These are phyloP conservation scores for Penicillium sp. DNA, from an alignment of 2,329 filamentous ascomycete species.

Conservation along the genomic window DNA sequence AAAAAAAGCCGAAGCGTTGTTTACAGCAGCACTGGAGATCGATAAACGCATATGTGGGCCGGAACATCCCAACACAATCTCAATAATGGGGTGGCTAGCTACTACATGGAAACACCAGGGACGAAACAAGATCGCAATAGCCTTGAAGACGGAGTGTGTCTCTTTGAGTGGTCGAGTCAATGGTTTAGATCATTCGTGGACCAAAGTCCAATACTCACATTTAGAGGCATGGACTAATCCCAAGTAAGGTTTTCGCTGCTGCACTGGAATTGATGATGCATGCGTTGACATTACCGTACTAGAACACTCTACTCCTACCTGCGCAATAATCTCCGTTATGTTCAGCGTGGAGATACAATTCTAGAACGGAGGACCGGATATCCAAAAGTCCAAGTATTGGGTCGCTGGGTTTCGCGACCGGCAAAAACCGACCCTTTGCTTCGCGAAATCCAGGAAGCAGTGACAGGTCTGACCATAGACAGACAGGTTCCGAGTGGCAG, in stretches of 20 bases:
- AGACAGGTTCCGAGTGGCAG: neutral
- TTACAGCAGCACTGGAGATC: neutral
- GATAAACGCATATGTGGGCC: neutral
- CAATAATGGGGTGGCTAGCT: neutral
- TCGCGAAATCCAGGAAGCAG: conserved; percentile 8
- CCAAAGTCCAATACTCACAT: neutral
- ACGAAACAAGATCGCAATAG: neutral
- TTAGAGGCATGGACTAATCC: conserved; percentile 2
- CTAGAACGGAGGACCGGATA: neutral
- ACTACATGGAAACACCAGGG: neutral
- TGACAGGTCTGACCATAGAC: neutral
- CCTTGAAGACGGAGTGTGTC: conserved; percentile 1
- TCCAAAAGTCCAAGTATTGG: conserved; percentile 1
- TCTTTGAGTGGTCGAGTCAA: neutral
- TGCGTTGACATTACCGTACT: neutral
- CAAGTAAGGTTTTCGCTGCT: neutral
- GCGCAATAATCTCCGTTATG: no score
- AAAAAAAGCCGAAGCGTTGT: neutral
- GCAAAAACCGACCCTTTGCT: conserved; percentile 1
- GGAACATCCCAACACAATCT: neutral
- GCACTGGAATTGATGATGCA: neutral
- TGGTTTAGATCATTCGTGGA: neutral
- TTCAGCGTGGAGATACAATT: neutral
- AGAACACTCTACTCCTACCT: neutral
- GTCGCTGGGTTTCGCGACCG: neutral